Base-by-base conservation (phyloP, 1,284 basidiomycete species). In the Omphalotus olearius region DNA sequence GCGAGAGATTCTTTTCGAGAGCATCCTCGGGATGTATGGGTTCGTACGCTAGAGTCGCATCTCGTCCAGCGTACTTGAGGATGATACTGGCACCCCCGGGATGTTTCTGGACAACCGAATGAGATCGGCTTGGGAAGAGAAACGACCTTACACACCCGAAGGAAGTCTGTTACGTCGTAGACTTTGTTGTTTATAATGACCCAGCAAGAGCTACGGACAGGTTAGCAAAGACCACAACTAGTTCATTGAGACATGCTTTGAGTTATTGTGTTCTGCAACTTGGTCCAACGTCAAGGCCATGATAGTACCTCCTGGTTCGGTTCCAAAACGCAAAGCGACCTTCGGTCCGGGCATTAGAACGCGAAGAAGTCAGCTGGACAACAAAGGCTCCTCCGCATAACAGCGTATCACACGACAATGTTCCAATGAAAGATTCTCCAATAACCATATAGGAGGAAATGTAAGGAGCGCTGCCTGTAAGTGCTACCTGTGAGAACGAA, bases 151-250 rank as follows among this genome's bases (percentile, higher is more conserved):
- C 35, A 26, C 35, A 47, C 54, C 28, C 20, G 68, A 45, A 96
- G 69, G 64, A 96, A 95, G 10, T 89, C 85, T 6, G 93, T 94
- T 50, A 95, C 87, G 69, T 91, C 88, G 67, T 88, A 91, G 18
- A 91, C 86, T 52, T 78, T 72, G 66, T 83, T 79, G 57, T 80
- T 74, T 56, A 94, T 88, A 60, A 95, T 84, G 56, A 96, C 85
- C 93, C 92, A 95, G 33, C 54, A 55, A 6, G 54, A 55, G 6
- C 54, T 55, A 17, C 18, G 28, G 17, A 18, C 13, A 18, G 18
- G 6, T 14, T 5, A 43, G 14, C 28, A 18, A 36, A n/a, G 45
- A 10, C 1, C 11, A 5, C 28, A n/a, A 23, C 30, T 16, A 6
- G 16, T n/a, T 17, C 33, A 37, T 18, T 11, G 28, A 13, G 10